Conservation (phyloP, 306 rosid genomes). For the Cucumis cinereus region DNA sequence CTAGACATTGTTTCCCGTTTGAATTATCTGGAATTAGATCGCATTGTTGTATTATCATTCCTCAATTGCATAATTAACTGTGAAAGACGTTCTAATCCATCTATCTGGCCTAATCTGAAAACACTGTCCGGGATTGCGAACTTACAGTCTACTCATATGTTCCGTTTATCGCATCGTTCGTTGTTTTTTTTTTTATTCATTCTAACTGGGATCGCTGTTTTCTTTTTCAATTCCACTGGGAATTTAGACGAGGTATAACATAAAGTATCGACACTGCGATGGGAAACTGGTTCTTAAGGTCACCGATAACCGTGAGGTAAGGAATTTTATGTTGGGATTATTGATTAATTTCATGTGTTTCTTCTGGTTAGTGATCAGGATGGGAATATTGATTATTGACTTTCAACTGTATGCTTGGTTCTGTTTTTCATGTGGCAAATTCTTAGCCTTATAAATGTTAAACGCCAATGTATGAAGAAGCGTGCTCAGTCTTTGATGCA, state of each 20-base stretch:
- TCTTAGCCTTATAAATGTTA: background rate
- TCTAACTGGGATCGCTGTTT: background rate
- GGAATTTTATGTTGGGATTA: background rate
- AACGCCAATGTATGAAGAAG: background rate
- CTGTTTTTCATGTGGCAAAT: background rate
- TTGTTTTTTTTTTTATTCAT: background rate
- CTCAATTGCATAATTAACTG: background rate
- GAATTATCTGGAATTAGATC: conserved; percentile 2
- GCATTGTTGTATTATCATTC: background rate
- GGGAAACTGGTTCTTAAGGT: conserved; percentile 73
- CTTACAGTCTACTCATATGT: background rate
- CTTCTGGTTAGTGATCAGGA: background rate
- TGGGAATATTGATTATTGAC: background rate
- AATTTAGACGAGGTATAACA: conserved; percentile 54
- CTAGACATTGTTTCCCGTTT: background rate
- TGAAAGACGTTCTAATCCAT: background rate
- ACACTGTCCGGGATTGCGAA: background rate
- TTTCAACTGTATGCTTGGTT: background rate
- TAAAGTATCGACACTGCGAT: conserved; percentile 76
- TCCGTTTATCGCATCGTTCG: background rate
- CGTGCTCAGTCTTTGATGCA: background rate
- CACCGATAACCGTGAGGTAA: conserved; percentile 60
- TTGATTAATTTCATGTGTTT: background rate
- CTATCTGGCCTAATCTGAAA: background rate
- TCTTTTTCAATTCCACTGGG: conserved; percentile 1